A percentile compares a stretch with the other conserved stretches of the same genome.
phyloP scores from a whole-genome alignment of 805 yeast species.

The Kregervanrija pseudodelftensis region DNA sequence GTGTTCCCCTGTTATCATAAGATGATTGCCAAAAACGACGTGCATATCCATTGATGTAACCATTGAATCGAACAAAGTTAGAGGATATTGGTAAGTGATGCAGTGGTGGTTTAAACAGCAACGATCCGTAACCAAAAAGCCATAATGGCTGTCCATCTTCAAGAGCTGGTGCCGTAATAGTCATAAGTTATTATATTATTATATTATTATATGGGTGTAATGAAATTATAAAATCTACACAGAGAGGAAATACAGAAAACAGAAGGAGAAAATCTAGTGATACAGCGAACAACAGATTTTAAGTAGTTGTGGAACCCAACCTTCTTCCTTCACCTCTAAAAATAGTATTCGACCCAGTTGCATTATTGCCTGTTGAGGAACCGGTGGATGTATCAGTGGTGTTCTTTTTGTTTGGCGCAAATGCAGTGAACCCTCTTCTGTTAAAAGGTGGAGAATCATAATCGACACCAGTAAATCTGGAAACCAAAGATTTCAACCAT shows the following conservation, averaged over 20 bases:
- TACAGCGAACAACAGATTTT: neutral
- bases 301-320: constrained; percentile 20
- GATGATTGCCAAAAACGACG: constrained; percentile 91
- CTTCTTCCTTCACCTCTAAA: constrained; percentile 35
- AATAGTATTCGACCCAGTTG: constrained; percentile 9
- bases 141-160: constrained; percentile 39
- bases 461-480: constrained; percentile 25
- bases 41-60: constrained; percentile 66
- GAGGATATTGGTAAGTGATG: constrained; percentile 36
- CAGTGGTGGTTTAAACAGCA: constrained; percentile 85
- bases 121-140: constrained; percentile 87
- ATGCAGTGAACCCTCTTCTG: constrained; percentile 17
- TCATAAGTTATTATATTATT: neutral
- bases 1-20: constrained; percentile 86
- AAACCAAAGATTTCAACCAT: constrained; percentile 30
- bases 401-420: constrained; percentile 10
- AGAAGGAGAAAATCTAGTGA: neutral
- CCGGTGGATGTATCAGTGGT: constrained; percentile 11
- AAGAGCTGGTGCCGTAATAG: neutral
- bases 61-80: constrained; percentile 40
- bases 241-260: neutral
- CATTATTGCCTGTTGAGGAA: constrained; percentile 5
- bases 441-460: constrained; percentile 23
- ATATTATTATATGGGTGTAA: neutral
- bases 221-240: no score